phyloP scores from a whole-genome alignment of 331 rosid species.

The Quercus phellos region DNA sequence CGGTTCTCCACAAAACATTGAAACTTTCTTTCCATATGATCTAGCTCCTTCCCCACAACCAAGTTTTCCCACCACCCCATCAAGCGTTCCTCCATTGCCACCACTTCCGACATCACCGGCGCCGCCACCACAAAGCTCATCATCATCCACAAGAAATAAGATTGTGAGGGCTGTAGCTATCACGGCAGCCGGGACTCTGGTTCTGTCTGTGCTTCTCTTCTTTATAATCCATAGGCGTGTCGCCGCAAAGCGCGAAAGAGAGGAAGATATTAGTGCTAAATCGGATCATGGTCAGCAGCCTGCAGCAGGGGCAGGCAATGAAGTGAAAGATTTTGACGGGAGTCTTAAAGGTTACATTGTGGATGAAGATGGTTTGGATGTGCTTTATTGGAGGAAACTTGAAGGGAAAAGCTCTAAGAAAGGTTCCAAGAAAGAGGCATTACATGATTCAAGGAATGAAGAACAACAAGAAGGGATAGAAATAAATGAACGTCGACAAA shows the following conservation, averaged over 20 bases:
- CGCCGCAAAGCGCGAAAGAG: constrained; percentile 29
- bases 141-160: constrained; percentile 34
- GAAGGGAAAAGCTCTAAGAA: constrained; percentile 34
- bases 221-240: constrained; percentile 27
- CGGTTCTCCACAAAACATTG: constrained; percentile 54
- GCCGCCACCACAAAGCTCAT: background rate
- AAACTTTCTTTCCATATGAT: constrained; percentile 53
- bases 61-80: constrained; percentile 1
- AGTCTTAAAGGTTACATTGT: constrained; percentile 68
- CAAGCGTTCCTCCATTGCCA: background rate
- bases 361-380: constrained; percentile 93
- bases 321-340: constrained; percentile 46
- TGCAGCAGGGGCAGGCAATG: constrained; percentile 32
- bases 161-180: constrained; percentile 54
- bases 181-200: constrained; percentile 59
- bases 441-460: constrained; percentile 11
- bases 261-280: background rate
- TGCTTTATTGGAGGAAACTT: constrained; percentile 80
- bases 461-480: constrained; percentile 17
- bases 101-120: constrained; percentile 8
- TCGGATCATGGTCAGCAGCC: constrained; percentile 23
- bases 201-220: constrained; percentile 50
- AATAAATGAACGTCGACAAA: constrained; percentile 17
- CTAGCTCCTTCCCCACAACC: constrained; percentile 16
- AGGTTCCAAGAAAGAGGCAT: constrained; percentile 30